Evolutionary conservation across 345 rosid genomes (phyloP).

Genomic region (Garcia nutans): DNA sequence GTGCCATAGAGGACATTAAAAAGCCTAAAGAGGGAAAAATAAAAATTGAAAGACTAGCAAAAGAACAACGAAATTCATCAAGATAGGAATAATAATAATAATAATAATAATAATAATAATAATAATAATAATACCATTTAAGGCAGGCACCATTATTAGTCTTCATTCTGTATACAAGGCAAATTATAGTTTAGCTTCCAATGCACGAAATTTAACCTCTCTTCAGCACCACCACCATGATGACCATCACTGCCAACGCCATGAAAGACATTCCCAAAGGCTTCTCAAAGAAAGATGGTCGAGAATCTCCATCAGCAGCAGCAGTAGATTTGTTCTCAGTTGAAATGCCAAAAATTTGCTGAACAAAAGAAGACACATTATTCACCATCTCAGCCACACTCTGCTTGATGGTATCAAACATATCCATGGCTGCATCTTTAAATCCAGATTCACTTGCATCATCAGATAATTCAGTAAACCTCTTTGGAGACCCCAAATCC

Average conservation of each 20-base stretch:
- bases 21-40: no score
- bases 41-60: no score
- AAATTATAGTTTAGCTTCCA: slow-evolving; percentile 22
- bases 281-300: slow-evolving; percentile 29
- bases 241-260: slow-evolving; percentile 62
- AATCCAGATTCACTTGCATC: slow-evolving; percentile 20
- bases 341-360: slow-evolving; percentile 42
- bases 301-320: slow-evolving; percentile 28
- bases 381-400: slow-evolving; percentile 51
- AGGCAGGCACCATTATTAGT: background rate
- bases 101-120: no score
- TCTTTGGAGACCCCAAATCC: slow-evolving; percentile 23
- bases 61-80: no score
- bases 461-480: slow-evolving; percentile 31
- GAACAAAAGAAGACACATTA: slow-evolving; percentile 45
- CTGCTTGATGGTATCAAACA: slow-evolving; percentile 48
- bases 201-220: slow-evolving; percentile 33
- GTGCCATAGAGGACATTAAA: no score
- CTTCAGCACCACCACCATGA: slow-evolving; percentile 60
- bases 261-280: slow-evolving; percentile 43
- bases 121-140: no score
- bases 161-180: slow-evolving; percentile 24
- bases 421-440: slow-evolving; percentile 16
- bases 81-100: no score
- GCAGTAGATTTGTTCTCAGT: slow-evolving; percentile 29